Conservation (phyloP, 2,329 filamentous ascomycete species). For the Pseudogymnoascus destructans region DNA sequence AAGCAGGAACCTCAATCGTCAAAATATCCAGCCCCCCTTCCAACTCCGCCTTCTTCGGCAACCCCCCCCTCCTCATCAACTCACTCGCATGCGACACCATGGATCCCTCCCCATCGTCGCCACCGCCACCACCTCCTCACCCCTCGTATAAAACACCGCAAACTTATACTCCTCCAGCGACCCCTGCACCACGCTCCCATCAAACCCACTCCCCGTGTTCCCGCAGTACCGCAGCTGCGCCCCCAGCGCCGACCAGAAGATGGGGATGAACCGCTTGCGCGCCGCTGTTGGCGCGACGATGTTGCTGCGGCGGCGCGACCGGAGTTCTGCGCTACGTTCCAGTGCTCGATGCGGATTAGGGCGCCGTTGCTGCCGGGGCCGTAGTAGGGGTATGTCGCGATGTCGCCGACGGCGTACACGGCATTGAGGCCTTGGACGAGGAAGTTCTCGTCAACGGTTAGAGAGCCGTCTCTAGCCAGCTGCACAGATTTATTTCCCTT, state of each 20-base stretch:
- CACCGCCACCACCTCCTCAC: conserved; percentile 77
- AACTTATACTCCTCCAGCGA: conserved; percentile 69
- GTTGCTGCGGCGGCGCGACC: conserved; percentile 65
- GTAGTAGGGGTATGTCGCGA: conserved; percentile 86
- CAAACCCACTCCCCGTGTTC: conserved; percentile 69
- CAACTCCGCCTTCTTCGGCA: conserved; percentile 71
- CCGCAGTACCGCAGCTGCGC: conserved; percentile 88
- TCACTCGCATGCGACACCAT: conserved; percentile 71
- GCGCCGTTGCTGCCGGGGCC: conserved; percentile 70
- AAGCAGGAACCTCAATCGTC: conserved; percentile 18
- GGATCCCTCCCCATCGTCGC: conserved; percentile 87
- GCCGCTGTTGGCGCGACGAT: conserved; percentile 54
- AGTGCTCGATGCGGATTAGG: conserved; percentile 82
- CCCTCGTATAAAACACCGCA: conserved; percentile 77
- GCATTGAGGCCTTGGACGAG: conserved; percentile 62
- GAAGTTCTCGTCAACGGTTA: conserved; percentile 71
- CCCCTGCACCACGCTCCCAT: conserved; percentile 72
- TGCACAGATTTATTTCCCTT: conserved; percentile 54
- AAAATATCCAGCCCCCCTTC: conserved; percentile 39
- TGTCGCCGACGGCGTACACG: conserved; percentile 89
- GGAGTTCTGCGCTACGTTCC: conserved; percentile 93
- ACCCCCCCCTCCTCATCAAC: conserved; percentile 69
- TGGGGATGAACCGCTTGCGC: conserved; percentile 67
- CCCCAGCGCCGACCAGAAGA: conserved; percentile 94
- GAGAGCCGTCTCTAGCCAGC: conserved; percentile 73